Percentiles rank a stretch among this genome's conserved stretches.
Conservation (phyloP, 2,329 filamentous ascomycete genomes). For the Paraphoma chrysanthemicola region DNA sequence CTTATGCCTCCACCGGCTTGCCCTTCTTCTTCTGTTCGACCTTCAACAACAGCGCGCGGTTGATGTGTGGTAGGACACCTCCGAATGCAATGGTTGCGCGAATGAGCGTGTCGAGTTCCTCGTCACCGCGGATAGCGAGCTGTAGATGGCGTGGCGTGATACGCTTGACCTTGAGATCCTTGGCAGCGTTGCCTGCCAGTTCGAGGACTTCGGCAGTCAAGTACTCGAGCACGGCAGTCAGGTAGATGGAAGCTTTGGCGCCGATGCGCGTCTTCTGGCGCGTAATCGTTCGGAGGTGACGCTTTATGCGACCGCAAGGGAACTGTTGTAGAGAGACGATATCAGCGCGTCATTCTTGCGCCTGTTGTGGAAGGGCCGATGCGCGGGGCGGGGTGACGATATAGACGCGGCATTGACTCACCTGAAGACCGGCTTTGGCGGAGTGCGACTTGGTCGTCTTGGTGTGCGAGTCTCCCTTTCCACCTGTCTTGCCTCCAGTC, state of each 20-base stretch:
- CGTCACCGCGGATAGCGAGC: conserved; percentile 96
- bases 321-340: conserved; percentile 67
- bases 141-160: conserved; percentile 98
- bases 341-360: conserved; percentile 33
- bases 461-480: conserved; percentile 77
- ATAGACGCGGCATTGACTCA: conserved; percentile 61
- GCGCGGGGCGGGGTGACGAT: conserved; percentile 27
- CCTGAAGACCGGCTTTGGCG: conserved; percentile 92
- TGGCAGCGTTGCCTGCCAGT: conserved; percentile 96
- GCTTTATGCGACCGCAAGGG: conserved; percentile 99
- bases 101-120: conserved; percentile 97
- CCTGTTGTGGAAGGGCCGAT: conserved; percentile 13
- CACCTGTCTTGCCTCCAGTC: conserved; percentile 85
- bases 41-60: conserved; percentile 93
- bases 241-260: conserved; percentile 97
- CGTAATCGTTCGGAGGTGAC: conserved; percentile 98
- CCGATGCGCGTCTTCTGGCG: conserved; percentile 99
- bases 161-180: conserved; percentile 99
- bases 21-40: conserved; percentile 99
- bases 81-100: conserved; percentile 97
- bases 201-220: conserved; percentile 97
- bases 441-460: conserved; percentile 95
- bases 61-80: conserved; percentile 98
- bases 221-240: conserved; percentile 97
- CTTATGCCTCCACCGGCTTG: conserved; percentile 54